Conservation (phyloP, 1,139 yeast species). For the Suhomyces maxii region DNA sequence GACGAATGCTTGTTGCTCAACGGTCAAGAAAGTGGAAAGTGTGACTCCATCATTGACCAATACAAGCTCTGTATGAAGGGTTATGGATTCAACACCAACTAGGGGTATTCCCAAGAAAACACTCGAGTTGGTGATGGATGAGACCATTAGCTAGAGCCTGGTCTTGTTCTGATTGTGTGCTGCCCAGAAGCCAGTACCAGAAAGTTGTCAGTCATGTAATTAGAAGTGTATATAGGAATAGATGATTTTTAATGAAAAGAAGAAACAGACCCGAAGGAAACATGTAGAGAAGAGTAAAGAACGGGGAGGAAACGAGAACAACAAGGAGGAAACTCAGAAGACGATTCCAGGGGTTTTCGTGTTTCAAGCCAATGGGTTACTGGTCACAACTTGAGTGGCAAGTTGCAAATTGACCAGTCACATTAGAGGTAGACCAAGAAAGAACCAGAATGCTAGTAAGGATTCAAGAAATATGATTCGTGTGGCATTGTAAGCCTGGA, state of each 20-base stretch:
- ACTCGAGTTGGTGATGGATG: too few species aligned
- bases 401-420: too few species aligned
- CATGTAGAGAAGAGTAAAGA: neutral
- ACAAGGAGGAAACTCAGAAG: neutral
- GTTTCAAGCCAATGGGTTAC: too few species aligned
- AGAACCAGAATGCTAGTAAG: too few species aligned
- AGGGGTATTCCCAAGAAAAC: neutral
- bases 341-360: too few species aligned
- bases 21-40: slow-evolving; percentile 83
- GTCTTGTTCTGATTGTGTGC: neutral
- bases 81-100: slow-evolving; percentile 62
- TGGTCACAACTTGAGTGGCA: too few species aligned
- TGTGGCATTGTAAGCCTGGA: too few species aligned
- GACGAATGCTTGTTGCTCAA: slow-evolving; percentile 84
- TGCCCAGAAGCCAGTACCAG: neutral
- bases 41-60: slow-evolving; percentile 65
- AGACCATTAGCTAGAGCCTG: too few species aligned
- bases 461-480: too few species aligned
- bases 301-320: neutral
- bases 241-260: neutral
- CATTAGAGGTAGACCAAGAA: too few species aligned
- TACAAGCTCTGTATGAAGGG: slow-evolving; percentile 92
- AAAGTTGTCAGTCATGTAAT: neutral
- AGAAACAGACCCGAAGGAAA: neutral
- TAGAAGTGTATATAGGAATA: neutral